Conservation (phyloP, 108 stramenopile genomes). For the Cyclotella atomus region DNA sequence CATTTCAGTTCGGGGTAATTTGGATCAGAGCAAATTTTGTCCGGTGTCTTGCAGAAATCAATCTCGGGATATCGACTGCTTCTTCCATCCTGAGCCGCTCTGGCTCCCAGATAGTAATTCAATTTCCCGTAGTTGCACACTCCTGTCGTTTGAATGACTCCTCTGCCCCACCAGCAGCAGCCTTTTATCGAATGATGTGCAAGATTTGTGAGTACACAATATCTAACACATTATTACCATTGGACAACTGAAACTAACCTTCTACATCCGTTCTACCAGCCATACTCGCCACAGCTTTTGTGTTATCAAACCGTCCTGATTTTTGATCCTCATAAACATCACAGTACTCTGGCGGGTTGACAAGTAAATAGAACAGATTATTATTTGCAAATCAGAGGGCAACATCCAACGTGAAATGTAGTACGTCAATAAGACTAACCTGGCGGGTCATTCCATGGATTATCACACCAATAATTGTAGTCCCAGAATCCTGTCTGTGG, state of each 20-base stretch:
- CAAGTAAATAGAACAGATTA: too few species aligned
- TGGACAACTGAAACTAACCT: conserved; percentile 44
- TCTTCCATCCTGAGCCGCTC: conserved; percentile 18
- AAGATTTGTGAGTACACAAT: background rate
- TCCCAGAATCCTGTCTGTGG: background rate
- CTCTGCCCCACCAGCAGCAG: conserved; percentile 48
- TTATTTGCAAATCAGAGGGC: too few species aligned
- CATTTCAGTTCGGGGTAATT: conserved; percentile 21
- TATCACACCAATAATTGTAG: conserved; percentile 20
- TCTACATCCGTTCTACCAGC: conserved; percentile 44
- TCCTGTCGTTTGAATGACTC: conserved; percentile 51
- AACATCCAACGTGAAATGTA: too few species aligned
- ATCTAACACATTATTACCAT: background rate
- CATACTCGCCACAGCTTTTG: conserved; percentile 2
- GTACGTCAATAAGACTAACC: too few species aligned
- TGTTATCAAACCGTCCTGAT: conserved; percentile 33
- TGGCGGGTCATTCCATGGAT: conserved; percentile 38
- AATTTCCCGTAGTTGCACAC: conserved; percentile 23
- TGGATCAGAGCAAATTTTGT: background rate
- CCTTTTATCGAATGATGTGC: background rate
- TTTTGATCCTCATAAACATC: conserved; percentile 46
- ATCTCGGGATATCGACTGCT: conserved; percentile 8
- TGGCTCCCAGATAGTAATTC: conserved; percentile 26
- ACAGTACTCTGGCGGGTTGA: too few species aligned
- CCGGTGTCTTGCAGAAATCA: conserved; percentile 29